These are phyloP conservation scores for Colletotrichum paranaense DNA, from an alignment of 2,329 filamentous ascomycete species.

Conservation along the genomic window DNA sequence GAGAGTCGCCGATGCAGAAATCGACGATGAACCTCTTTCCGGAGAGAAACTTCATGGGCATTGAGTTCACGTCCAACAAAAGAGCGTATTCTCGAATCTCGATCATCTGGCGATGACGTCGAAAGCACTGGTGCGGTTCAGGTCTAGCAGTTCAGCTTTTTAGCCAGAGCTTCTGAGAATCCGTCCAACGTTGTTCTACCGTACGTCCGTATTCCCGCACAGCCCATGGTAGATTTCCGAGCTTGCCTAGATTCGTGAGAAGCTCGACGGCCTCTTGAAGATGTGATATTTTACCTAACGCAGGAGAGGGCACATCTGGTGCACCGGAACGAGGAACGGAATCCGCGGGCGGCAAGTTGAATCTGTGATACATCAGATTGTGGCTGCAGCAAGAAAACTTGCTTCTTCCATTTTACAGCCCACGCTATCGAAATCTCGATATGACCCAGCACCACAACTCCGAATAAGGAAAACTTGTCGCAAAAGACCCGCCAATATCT, in stretches of 20 bases:
- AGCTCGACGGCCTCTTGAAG: background rate
- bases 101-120: background rate
- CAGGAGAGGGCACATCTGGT: background rate
- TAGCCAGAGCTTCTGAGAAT: background rate
- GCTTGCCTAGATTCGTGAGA: background rate
- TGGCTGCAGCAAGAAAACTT: slow-evolving; percentile 12
- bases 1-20: background rate
- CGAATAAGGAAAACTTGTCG: background rate
- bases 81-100: background rate
- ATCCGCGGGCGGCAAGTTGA: background rate
- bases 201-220: slow-evolving; percentile 17
- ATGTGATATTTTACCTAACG: background rate
- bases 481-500: background rate
- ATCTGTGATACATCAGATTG: slow-evolving; percentile 17
- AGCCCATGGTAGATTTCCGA: background rate
- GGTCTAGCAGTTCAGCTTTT: background rate
- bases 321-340: background rate
- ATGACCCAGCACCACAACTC: background rate
- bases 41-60: background rate
- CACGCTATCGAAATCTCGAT: slow-evolving; percentile 10
- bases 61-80: background rate
- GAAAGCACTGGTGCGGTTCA: background rate
- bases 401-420: background rate
- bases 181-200: background rate
- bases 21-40: background rate